Evolutionary conservation across 371 early-diverging fungal species (phyloP), one percentile per base, ranked within the genome.

Genomic region (Circinella umbellata): DNA sequence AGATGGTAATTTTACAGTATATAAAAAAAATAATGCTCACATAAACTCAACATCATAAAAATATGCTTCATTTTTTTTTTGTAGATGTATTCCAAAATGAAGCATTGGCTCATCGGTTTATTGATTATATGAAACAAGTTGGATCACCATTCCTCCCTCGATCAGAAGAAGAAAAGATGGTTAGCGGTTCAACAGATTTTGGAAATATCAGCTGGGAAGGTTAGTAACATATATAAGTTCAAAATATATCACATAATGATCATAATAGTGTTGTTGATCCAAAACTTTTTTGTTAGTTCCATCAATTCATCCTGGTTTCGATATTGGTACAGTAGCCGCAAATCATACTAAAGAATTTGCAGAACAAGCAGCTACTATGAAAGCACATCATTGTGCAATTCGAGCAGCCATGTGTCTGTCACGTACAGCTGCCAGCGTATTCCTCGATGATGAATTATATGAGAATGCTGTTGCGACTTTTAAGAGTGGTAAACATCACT

Each of bases 341-440:
- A 84, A 85, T 64, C 93, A 92, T 64, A 88, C 91, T 0, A 72
- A 74, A 18, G 89, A 85, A 65, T 94, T 94, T 70, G 69, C 89
- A 2, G 75, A 78, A 47, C 86, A 78, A 8, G 89, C 93, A 0
- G 75, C 82, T 67, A 87, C 92, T 0, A 75, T 75, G 13, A 71
- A 73, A 18, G 94, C 93, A n/a, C 92, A 93, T 67, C 66, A 73
- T 60, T 80, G 80, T 51, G 85, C 90, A 0, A 63, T 91, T 55
- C 76, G 80, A 9, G 88, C 91, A 34, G 81, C 88, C 36, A 62
- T 66, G 7, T 75, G 77, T 67, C 71, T 81, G 39, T 62, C 79
- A 11, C 61, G 71, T 47, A 81, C 81, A 42, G 84, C 84, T 20
- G 80, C 77, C 13, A 70, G 69, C 67, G 79, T 81, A 11, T 71